Evolutionary conservation across 1,284 basidiomycete genomes (phyloP), one percentile per base, ranked within the genome.

Genomic region (Fomitopsis palustris): DNA sequence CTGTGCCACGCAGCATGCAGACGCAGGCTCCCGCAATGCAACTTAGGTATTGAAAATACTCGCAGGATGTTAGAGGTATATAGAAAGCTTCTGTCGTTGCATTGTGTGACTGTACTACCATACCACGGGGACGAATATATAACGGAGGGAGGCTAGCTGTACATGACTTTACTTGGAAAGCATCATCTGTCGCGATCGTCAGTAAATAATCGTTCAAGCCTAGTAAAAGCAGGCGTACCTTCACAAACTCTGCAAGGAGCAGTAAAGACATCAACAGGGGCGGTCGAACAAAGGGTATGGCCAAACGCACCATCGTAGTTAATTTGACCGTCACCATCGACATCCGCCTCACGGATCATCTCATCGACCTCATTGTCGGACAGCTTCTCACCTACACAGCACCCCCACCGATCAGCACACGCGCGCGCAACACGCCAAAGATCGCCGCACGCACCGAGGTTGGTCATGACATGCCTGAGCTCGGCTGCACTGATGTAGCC

Each of bases 301-400:
- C 8, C 14, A 6, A 29, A 75, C 84, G 63, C 63, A 91, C 90
- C 90, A 7, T 87, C 85, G 71, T 92, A 92, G 75, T 93, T 91
- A 77, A 92, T 92, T 76, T 92, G 90, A 37, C 93, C 93, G 73
- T 96, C 93, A 43, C 94, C 96, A 72, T 98, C 95, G 55, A 94
- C 86, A 75, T 99, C 96, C 57, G 96, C 96, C 77, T 98, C 96
- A 60, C 95, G 86, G 74, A 99, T 98, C 96, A 99, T 98, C 79
- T 97, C 95, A 67, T 96, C 92, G 62, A 98, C 93, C 78, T 98
- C 96, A 38, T 78, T 85, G 69, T 98, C 95, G 17, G 93, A 87
- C 59, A 98, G 81, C 76, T 95, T 96, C 81, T 98, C 96, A 63
- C 92, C 93, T 86, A 71, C 47, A 60, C 33, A 59, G 23, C 54